Evolutionary conservation across 2,329 filamentous ascomycete species (phyloP), one percentile per base, ranked within the genome.

Genomic region (Cladosporium phlei): DNA sequence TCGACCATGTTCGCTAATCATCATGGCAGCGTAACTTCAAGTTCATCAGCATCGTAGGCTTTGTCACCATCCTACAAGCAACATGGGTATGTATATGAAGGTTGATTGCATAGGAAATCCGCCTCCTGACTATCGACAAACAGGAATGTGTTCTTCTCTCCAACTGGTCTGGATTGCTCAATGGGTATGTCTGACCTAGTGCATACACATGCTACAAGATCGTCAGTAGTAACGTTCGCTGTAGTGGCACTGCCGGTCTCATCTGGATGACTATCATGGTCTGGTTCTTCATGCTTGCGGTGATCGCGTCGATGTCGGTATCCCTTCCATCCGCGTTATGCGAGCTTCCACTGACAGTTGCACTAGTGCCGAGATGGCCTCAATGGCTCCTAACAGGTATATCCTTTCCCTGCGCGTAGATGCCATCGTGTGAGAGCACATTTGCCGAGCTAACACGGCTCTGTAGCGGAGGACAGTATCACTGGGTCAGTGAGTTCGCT

Each of bases 401-500:
- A 33, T 19, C 14, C n/a, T 32, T 24, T 38, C 20, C 38, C 27
- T n/a, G n/a, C n/a, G n/a, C n/a, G n/a, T n/a, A n/a, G n/a, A n/a
- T n/a, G n/a, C n/a, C n/a, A n/a, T n/a, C n/a, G n/a, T 9, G n/a
- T 35, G 20, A 12, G 9, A 16, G 3, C 11, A 28, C 19, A 4
- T 9, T 16, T 17, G 16, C 10, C n/a, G 8, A 22, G 9, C 38
- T 43, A 14, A 43, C 4, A 11, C n/a, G n/a, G n/a, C n/a, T 5
- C 20, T 9, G n/a, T 19, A 54, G 55, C 24, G 62, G 63, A 12
- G 64, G 59, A 27, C 55, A 61, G 35, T 62, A 55, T 28, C 49
- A 61, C 50, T 60, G 59, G 62, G 57, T 61, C 17, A 53, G 48
- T 20, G 60, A 64, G 37, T 62, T 65, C 24, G 59, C 60, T 8